Conservation (phyloP, 2,329 filamentous ascomycete species). For the Alternaria alternata region DNA sequence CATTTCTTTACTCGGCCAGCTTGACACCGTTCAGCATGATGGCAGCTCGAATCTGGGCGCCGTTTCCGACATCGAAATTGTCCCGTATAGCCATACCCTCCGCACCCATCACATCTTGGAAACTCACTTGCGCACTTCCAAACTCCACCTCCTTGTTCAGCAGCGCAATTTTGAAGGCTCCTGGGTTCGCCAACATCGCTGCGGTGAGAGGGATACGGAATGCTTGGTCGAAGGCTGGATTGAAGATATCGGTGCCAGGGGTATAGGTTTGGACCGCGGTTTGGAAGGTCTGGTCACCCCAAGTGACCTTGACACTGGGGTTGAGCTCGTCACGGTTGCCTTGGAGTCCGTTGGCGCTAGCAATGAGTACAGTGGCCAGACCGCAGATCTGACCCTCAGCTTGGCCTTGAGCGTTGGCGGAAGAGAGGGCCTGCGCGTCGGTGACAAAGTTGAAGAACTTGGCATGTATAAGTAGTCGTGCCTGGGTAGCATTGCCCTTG, state of each 20-base stretch:
- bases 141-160: conserved; percentile 40
- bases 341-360: conserved; percentile 53
- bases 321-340: conserved; percentile 56
- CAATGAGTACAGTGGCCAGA: conserved; percentile 55
- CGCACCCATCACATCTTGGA: conserved; percentile 35
- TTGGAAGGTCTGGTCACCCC: conserved; percentile 53
- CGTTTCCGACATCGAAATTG: conserved; percentile 38
- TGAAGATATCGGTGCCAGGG: conserved; percentile 59
- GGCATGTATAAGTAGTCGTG: conserved; percentile 50
- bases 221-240: conserved; percentile 57
- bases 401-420: conserved; percentile 31
- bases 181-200: conserved; percentile 34
- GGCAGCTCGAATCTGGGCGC: conserved; percentile 32
- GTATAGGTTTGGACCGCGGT: conserved; percentile 55
- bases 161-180: conserved; percentile 36
- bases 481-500: conserved; percentile 50
- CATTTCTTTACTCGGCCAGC: conserved; percentile 15
- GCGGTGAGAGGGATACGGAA: conserved; percentile 56
- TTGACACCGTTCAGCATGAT: conserved; percentile 38
- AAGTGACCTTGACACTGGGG: conserved; percentile 57
- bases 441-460: conserved; percentile 55
- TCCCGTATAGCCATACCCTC: conserved; percentile 31
- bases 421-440: conserved; percentile 45
- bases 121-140: conserved; percentile 37
- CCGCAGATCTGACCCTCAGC: conserved; percentile 49